phyloP scores from a whole-genome alignment of 345 rosid species.

The Moricandia moricandioides region DNA sequence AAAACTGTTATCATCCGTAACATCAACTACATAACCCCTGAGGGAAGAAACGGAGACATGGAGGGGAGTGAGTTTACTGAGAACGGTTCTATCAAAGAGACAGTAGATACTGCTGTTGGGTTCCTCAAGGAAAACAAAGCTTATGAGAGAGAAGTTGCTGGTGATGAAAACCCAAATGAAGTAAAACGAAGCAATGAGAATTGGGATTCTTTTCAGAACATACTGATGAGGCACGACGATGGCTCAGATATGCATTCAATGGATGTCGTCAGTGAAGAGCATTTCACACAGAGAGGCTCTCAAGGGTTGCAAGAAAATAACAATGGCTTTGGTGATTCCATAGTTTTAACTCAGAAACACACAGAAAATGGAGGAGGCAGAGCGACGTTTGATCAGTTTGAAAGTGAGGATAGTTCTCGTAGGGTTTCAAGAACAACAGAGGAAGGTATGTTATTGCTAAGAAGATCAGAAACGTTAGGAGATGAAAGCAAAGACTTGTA shows the following conservation, averaged over 20 bases:
- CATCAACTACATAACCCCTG: conserved; percentile 81
- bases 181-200: conserved; percentile 47
- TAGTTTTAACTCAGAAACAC: conserved; percentile 39
- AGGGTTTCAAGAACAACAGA: conserved; percentile 54
- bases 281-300: conserved; percentile 28
- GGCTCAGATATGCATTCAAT: too few species aligned
- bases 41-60: conserved; percentile 60
- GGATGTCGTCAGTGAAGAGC: background rate
- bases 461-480: conserved; percentile 46
- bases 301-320: conserved; percentile 34
- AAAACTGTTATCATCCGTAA: conserved; percentile 78
- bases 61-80: conserved; percentile 53
- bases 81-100: conserved; percentile 49
- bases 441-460: conserved; percentile 46
- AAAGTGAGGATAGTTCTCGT: conserved; percentile 33
- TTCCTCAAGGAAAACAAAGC: conserved; percentile 41
- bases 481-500: conserved; percentile 29
- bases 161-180: conserved; percentile 24
- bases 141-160: conserved; percentile 8
- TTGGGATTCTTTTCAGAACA: conserved; percentile 74
- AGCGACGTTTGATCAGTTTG: conserved; percentile 41
- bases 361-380: conserved; percentile 40
- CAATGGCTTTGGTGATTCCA: conserved; percentile 44
- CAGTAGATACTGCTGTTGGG: conserved; percentile 35
- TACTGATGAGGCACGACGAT: conserved; percentile 57